phyloP scores from a whole-genome alignment of 768 basidiomycete genomes.

The Leccinum broughii region DNA sequence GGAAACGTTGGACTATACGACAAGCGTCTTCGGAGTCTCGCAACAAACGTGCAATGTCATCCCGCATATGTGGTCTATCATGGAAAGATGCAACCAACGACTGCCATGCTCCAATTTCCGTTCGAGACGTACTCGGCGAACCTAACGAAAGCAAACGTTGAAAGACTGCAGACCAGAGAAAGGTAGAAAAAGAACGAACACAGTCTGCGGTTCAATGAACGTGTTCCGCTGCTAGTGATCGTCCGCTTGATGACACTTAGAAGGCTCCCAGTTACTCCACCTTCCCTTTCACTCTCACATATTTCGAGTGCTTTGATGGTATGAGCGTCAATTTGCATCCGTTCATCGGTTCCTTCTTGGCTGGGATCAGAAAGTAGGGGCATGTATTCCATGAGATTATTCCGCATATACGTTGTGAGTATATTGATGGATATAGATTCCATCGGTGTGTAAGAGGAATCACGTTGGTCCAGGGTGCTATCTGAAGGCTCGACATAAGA shows the following conservation, averaged over 20 bases:
- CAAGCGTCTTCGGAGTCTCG: constrained; percentile 64
- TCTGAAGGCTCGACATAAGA: constrained; percentile 42
- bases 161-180: constrained; percentile 11
- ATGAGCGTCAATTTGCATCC: constrained; percentile 90
- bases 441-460: constrained; percentile 24
- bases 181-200: constrained; percentile 47
- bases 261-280: constrained; percentile 71
- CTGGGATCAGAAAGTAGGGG: constrained; percentile 59
- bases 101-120: constrained; percentile 73
- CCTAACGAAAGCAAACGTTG: constrained; percentile 43
- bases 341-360: constrained; percentile 50
- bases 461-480: neutral
- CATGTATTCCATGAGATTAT: constrained; percentile 77
- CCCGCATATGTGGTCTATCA: constrained; percentile 57
- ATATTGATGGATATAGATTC: constrained; percentile 62
- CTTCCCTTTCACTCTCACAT: constrained; percentile 70
- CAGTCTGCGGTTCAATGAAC: constrained; percentile 73
- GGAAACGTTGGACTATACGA: constrained; percentile 76
- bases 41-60: constrained; percentile 59
- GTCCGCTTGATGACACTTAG: constrained; percentile 76
- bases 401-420: constrained; percentile 63
- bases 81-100: constrained; percentile 75
- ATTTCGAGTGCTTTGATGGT: constrained; percentile 90
- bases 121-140: constrained; percentile 76
- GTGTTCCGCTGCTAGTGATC: constrained; percentile 71